Conservation (phyloP, 345 rosid genomes). For the Citrus hindsii region DNA sequence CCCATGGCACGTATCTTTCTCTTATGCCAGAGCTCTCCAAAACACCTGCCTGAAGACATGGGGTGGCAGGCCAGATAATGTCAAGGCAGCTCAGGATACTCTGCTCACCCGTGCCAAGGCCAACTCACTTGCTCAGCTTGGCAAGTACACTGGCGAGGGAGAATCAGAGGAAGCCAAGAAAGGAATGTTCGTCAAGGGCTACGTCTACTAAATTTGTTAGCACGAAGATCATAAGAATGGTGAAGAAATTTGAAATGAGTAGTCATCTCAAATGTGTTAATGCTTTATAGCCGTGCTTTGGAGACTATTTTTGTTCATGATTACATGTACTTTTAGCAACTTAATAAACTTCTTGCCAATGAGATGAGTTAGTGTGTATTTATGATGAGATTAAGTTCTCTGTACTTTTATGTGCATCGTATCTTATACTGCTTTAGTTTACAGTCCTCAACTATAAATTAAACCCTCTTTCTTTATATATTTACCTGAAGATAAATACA, state of each 20-base stretch:
- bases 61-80: conserved; percentile 89
- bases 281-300: conserved; percentile 27
- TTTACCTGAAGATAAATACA: too few relatives aligned
- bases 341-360: conserved; percentile 32
- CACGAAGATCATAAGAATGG: conserved; percentile 18
- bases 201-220: conserved; percentile 45
- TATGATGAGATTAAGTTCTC: background rate
- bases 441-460: too few relatives aligned
- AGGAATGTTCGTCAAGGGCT: conserved; percentile 91
- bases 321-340: conserved; percentile 32
- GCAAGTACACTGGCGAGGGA: conserved; percentile 84
- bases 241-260: conserved; percentile 10
- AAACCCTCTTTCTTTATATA: too few relatives aligned
- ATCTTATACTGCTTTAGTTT: background rate
- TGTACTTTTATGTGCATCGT: background rate
- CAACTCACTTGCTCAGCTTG: conserved; percentile 94
- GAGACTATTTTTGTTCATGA: conserved; percentile 44
- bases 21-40: conserved; percentile 94
- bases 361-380: conserved; percentile 28
- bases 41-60: conserved; percentile 93
- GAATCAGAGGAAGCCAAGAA: conserved; percentile 94
- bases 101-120: conserved; percentile 76
- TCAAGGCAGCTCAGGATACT: conserved; percentile 70
- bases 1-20: conserved; percentile 98
- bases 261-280: conserved; percentile 24